These are phyloP conservation scores for Apiotrichum porosum DNA, from an alignment of 1,284 basidiomycete species.

Conservation along the genomic window DNA sequence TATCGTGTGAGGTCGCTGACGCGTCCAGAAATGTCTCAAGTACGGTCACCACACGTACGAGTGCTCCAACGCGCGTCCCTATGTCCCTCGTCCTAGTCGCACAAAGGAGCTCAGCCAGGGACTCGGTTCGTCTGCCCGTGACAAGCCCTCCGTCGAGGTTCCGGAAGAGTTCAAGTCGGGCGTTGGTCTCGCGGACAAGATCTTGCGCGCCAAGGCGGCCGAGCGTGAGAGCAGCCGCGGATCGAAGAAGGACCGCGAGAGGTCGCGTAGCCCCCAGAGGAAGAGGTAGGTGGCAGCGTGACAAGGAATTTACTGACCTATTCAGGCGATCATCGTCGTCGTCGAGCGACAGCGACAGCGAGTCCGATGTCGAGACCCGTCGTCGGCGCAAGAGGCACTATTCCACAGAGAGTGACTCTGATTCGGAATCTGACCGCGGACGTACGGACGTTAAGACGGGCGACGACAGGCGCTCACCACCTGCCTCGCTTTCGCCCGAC, in stretches of 20 bases:
- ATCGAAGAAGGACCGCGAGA: neutral
- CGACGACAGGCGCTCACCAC: no score
- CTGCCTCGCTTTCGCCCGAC: no score
- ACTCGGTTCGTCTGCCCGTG: slow-evolving; percentile 17
- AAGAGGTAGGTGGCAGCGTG: slow-evolving; percentile 2
- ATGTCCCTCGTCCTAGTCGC: slow-evolving; percentile 41
- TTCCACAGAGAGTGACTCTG: slow-evolving; percentile 13
- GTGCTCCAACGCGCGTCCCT: slow-evolving; percentile 43
- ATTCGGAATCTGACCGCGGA: slow-evolving; percentile 21
- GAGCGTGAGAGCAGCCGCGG: no score
- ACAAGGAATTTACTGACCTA: no score
- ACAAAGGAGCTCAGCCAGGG: slow-evolving; percentile 31
- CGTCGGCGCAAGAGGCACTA: slow-evolving; percentile 1
- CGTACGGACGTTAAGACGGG: no score
- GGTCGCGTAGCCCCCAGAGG: neutral
- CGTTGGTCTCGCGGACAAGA: slow-evolving; percentile 41
- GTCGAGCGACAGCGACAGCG: slow-evolving; percentile 11
- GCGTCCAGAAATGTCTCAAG: slow-evolving; percentile 41
- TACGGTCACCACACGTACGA: slow-evolving; percentile 48
- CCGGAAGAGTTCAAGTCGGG: slow-evolving; percentile 47
- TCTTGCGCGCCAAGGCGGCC: slow-evolving; percentile 44
- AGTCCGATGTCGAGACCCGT: no score
- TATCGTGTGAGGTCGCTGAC: no score
- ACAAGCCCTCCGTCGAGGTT: slow-evolving; percentile 40
- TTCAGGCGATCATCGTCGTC: slow-evolving; percentile 6